Percentiles rank a stretch among this genome's conserved stretches.
phyloP scores from a whole-genome alignment of 2,329 filamentous ascomycete species.

The Gremmenia infestans region DNA sequence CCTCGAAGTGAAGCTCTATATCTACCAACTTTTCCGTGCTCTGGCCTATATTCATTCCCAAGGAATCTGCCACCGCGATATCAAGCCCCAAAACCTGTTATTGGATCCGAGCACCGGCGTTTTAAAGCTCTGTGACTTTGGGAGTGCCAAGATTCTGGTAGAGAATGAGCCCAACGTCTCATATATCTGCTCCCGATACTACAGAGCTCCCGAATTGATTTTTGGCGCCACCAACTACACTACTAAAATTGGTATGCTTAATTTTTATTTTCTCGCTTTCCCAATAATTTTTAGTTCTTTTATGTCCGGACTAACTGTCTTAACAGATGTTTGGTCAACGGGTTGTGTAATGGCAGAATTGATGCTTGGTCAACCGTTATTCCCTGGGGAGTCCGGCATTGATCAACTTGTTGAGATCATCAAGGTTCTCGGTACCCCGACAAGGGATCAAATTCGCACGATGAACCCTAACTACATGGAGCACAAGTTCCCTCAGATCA shows the following conservation, averaged over 20 bases:
- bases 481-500: conserved; percentile 99
- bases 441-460: conserved; percentile 94
- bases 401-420: conserved; percentile 99
- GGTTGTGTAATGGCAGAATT: conserved; percentile 99
- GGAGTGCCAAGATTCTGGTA: conserved; percentile 95
- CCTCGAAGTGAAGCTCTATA: conserved; percentile 98
- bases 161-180: conserved; percentile 99
- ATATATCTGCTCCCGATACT: conserved; percentile 99
- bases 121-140: conserved; percentile 97
- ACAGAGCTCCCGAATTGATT: conserved; percentile 94
- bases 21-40: conserved; percentile 97
- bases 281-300: conserved; percentile 2
- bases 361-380: conserved; percentile 96
- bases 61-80: conserved; percentile 97
- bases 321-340: conserved; percentile 93
- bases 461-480: conserved; percentile 99
- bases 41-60: conserved; percentile 98
- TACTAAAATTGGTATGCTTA: conserved; percentile 88
- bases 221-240: conserved; percentile 99
- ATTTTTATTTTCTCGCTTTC: background rate
- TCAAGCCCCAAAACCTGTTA: conserved; percentile 97
- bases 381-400: conserved; percentile 97
- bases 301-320: conserved; percentile 11
- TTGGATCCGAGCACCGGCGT: conserved; percentile 88
- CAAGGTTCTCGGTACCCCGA: conserved; percentile 95